These are phyloP conservation scores for Camelina laxa DNA, from an alignment of 345 rosid species.

Conservation along the genomic window DNA sequence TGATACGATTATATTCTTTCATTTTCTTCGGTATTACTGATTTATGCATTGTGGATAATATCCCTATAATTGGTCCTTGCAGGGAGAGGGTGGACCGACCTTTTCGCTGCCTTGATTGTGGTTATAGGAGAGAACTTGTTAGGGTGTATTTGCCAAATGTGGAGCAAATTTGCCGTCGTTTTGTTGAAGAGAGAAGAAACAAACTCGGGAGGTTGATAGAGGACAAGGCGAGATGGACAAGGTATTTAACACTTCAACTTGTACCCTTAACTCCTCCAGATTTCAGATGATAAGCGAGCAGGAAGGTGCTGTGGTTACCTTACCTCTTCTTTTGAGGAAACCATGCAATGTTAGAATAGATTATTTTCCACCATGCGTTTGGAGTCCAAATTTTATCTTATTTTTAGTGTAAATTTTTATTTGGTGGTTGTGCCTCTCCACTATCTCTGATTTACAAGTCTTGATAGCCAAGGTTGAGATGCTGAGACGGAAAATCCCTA, in stretches of 20 bases:
- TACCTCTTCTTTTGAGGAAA: constrained; percentile 22
- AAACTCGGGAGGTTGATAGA: constrained; percentile 84
- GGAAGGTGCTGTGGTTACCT: constrained; percentile 26
- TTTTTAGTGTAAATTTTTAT: constrained; percentile 12
- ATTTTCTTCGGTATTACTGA: constrained; percentile 8
- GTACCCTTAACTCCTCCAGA: constrained; percentile 12
- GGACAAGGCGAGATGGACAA: constrained; percentile 92
- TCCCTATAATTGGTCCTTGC: constrained; percentile 29
- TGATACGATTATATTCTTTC: neutral
- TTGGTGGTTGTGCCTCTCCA: constrained; percentile 33
- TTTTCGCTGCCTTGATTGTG: constrained; percentile 94
- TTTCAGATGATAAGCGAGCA: constrained; percentile 19
- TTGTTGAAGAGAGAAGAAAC: constrained; percentile 85
- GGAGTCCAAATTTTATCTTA: constrained; percentile 2
- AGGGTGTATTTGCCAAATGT: constrained; percentile 89
- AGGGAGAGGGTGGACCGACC: constrained; percentile 96
- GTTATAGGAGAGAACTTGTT: constrained; percentile 92
- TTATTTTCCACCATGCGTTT: constrained; percentile 29
- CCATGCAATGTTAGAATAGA: constrained; percentile 4
- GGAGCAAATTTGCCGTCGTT: constrained; percentile 86
- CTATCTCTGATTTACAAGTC: constrained; percentile 39
- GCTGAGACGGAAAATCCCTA: constrained; percentile 40
- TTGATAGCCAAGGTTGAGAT: constrained; percentile 37
- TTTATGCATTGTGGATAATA: constrained; percentile 8
- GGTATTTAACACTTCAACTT: constrained; percentile 54